Conservation (phyloP, 2,329 filamentous ascomycete genomes). For the Gaeumannomyces sp. region DNA sequence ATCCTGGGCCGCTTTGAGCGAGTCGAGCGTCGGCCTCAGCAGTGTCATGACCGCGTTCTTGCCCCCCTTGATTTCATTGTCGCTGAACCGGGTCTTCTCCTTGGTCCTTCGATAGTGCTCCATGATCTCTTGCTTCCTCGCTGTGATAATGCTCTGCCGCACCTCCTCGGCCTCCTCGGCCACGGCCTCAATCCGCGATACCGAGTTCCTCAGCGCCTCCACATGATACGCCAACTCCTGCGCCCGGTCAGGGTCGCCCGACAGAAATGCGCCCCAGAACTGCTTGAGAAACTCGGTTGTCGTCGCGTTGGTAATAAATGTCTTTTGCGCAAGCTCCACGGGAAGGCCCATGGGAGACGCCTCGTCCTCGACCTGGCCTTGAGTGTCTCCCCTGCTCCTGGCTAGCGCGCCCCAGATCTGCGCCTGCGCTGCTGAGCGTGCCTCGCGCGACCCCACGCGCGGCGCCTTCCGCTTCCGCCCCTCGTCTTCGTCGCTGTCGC, state of each 20-base stretch:
- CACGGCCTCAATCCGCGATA: slow-evolving; percentile 73
- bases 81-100: slow-evolving; percentile 65
- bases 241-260: slow-evolving; percentile 75
- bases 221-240: slow-evolving; percentile 74
- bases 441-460: slow-evolving; percentile 61
- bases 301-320: slow-evolving; percentile 74
- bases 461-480: slow-evolving; percentile 22
- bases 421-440: slow-evolving; percentile 56
- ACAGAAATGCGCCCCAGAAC: slow-evolving; percentile 91
- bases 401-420: slow-evolving; percentile 61
- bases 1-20: slow-evolving; percentile 59
- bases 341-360: slow-evolving; percentile 51
- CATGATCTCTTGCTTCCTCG: slow-evolving; percentile 62
- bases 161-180: slow-evolving; percentile 73
- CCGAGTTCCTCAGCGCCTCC: slow-evolving; percentile 72
- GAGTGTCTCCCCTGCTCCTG: slow-evolving; percentile 54
- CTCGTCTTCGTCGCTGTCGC: slow-evolving; percentile 59
- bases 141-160: slow-evolving; percentile 59
- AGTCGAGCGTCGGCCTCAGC: slow-evolving; percentile 65
- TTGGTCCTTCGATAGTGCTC: slow-evolving; percentile 66
- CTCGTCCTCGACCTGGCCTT: slow-evolving; percentile 41
- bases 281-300: slow-evolving; percentile 95
- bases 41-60: slow-evolving; percentile 68
- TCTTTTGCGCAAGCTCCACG: slow-evolving; percentile 50
- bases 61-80: slow-evolving; percentile 66